phyloP scores from a whole-genome alignment of 1,139 yeast species.

The Debaryomyces sp. region DNA sequence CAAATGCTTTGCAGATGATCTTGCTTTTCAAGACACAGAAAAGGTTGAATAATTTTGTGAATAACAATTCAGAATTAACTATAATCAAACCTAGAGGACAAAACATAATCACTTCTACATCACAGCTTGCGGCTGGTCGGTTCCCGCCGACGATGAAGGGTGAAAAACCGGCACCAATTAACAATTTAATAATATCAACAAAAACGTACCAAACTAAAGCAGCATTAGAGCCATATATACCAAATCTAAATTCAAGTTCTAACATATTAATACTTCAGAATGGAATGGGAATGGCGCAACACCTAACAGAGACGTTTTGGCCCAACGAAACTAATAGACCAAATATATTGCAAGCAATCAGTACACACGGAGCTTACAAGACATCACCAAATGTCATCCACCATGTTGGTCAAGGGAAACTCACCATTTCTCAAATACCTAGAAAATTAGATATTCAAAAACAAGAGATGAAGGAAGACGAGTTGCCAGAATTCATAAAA shows the following conservation, averaged over 20 bases:
- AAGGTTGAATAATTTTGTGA: conserved; percentile 38
- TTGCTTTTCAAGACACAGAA: conserved; percentile 43
- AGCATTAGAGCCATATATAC: conserved; percentile 50
- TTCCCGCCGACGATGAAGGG: conserved; percentile 9
- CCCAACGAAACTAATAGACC: conserved; percentile 50
- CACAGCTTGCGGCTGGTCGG: conserved; percentile 11
- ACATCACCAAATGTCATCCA: conserved; percentile 47
- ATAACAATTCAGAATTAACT: conserved; percentile 15
- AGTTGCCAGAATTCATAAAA: conserved; percentile 33
- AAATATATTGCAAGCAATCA: conserved; percentile 68
- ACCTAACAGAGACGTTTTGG: conserved; percentile 59
- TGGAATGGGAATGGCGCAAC: conserved; percentile 71
- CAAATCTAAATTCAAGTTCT: conserved; percentile 43
- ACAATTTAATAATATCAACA: conserved; percentile 61
- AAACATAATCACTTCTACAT: conserved; percentile 17
- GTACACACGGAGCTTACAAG: conserved; percentile 76
- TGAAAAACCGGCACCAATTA: conserved; percentile 34
- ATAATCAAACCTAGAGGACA: conserved; percentile 23
- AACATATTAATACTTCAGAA: conserved; percentile 73
- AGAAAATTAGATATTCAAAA: conserved; percentile 4
- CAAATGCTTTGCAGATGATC: conserved; percentile 25
- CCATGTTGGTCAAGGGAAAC: conserved; percentile 69
- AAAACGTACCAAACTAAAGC: conserved; percentile 58
- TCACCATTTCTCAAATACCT: conserved; percentile 42
- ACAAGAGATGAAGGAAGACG: conserved; percentile 16